Conservation (phyloP, 2,329 filamentous ascomycete genomes). For the Dendrostoma leiphaemia region DNA sequence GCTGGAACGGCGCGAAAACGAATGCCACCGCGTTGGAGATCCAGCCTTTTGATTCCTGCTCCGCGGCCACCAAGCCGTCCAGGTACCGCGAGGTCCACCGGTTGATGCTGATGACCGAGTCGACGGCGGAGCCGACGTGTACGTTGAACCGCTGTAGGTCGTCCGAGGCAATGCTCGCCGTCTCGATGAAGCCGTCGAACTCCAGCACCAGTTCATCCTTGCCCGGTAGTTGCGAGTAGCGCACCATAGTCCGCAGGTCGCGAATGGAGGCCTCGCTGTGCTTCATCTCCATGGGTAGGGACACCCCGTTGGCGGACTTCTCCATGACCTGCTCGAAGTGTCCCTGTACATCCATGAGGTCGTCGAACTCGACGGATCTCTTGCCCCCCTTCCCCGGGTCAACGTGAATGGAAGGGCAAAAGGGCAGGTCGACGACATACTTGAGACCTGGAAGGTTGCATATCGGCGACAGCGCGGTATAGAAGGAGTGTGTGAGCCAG, state of each 20-base stretch:
- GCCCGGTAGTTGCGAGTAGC: constrained; percentile 65
- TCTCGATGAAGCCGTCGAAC: constrained; percentile 73
- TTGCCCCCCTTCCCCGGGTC: constrained; percentile 19
- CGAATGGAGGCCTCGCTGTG: constrained; percentile 71
- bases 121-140: constrained; percentile 70
- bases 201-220: constrained; percentile 71
- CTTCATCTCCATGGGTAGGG: constrained; percentile 77
- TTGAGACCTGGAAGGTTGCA: constrained; percentile 68
- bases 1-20: constrained; percentile 62
- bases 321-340: constrained; percentile 75
- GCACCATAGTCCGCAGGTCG: constrained; percentile 70
- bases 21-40: constrained; percentile 41
- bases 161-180: constrained; percentile 60
- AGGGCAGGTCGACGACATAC: constrained; percentile 60
- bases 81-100: constrained; percentile 72
- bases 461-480: constrained; percentile 63
- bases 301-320: constrained; percentile 61
- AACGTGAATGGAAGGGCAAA: constrained; percentile 50
- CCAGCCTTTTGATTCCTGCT: constrained; percentile 30
- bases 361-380: constrained; percentile 63
- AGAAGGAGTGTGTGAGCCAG: constrained; percentile 59
- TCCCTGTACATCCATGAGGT: constrained; percentile 71
- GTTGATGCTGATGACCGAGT: constrained; percentile 72
- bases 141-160: constrained; percentile 75
- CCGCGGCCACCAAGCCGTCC: constrained; percentile 52